Evolutionary conservation across 2,329 filamentous ascomycete species (phyloP), one percentile per base, ranked within the genome.

Genomic region (Pyrenophora seminiperda): DNA sequence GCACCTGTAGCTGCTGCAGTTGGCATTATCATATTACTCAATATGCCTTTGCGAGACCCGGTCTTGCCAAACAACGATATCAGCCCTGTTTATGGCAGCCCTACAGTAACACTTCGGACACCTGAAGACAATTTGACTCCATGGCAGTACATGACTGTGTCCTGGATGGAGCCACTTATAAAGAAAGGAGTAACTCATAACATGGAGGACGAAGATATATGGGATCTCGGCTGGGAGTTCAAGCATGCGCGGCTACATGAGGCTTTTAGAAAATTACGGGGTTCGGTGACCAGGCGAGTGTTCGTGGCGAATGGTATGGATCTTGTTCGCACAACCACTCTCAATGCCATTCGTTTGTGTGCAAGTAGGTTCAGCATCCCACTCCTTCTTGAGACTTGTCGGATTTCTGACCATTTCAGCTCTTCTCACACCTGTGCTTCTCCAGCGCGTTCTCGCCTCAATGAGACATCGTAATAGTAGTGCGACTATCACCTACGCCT

Each of bases 141-240:
- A 1, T 91, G 90, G 82, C 88, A 92, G 59, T 96, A 90, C 74
- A 88, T 93, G 83, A 87, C 84, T 5, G 87, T 96, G 20, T 89
- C 84, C 0, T 96, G 91, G 91, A 87, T 96, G 75, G 77, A 78
- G 0, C 87, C 91, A 0, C 74, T 96, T 5, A 90, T 95, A 10
- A 75, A 77, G 1, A 72, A 85, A 18, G 90, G 87, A 1, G 81
- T 78, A 33, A 76, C 77, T 22, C 79, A 84, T 32, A 87, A 91
- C 59, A 76, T 96, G 7, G 76, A 91, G 29, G 86, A 91, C 31
- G 82, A 87, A 30, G 90, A 96, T 66, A 88, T 96, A 2, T 96
- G 91, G 91, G 77, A 81, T 31, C 75, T 96, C 0, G 85, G 86
- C 0, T 89, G 85, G 59, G 88, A 94, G 44, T 96, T 93, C 55